Percentiles rank a stretch among this genome's conserved stretches.
These are phyloP conservation scores for Podaxis sp. DNA, from an alignment of 768 basidiomycete species.

Conservation along the genomic window DNA sequence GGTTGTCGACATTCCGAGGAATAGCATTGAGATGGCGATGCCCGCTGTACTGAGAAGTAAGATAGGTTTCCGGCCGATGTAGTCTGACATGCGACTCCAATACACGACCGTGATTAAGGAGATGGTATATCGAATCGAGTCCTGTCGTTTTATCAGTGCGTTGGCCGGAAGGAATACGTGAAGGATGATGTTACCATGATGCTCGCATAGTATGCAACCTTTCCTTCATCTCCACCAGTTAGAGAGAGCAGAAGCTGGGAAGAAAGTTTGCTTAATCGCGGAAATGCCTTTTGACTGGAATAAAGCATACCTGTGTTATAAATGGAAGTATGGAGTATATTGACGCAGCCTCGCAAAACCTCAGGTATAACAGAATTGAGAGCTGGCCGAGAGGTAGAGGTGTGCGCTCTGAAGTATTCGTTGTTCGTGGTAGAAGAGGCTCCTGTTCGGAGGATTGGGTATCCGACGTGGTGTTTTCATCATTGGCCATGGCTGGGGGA, in stretches of 20 bases:
- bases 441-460: too few relatives aligned
- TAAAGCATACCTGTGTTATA: neutral
- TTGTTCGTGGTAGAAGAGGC: neutral
- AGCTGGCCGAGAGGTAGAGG: neutral
- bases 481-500: neutral
- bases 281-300: neutral
- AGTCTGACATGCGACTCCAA: conserved; percentile 54
- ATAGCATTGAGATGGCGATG: conserved; percentile 42
- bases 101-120: conserved; percentile 48
- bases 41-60: conserved; percentile 45
- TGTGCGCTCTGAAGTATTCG: neutral
- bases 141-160: conserved; percentile 28
- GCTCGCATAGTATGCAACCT: conserved; percentile 58
- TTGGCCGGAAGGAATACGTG: neutral
- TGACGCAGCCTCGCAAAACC: neutral
- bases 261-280: neutral
- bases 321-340: neutral
- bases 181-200: conserved; percentile 38
- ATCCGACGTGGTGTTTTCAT: neutral
- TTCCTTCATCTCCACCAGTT: conserved; percentile 37
- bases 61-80: conserved; percentile 48
- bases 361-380: neutral
- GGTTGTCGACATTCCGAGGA: conserved; percentile 45
- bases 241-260: neutral
- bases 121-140: conserved; percentile 50